Conservation (phyloP, 257 asterid genomes). For the Rubia yunnanensis region DNA sequence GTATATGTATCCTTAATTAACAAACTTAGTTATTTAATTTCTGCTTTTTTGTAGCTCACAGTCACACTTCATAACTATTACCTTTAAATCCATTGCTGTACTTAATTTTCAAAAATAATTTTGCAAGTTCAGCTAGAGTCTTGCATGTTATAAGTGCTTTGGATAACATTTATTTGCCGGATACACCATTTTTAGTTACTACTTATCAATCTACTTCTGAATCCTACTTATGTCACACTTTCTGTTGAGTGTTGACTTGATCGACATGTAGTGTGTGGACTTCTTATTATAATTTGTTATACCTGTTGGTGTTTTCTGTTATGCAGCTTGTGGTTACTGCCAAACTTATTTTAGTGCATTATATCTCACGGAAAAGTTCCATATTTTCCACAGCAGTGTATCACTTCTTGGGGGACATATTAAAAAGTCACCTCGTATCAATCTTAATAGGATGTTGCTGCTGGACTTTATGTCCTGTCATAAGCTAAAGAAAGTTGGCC, state of each 20-base stretch:
- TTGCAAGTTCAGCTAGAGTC: background rate
- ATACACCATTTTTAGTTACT: background rate
- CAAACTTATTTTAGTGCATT: background rate
- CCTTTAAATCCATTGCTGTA: background rate
- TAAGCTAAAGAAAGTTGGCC: background rate
- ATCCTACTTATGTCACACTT: background rate
- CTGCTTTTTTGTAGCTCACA: background rate
- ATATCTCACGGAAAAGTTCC: background rate
- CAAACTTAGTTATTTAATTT: background rate
- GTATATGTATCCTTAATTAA: background rate
- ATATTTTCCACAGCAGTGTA: background rate
- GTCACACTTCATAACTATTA: background rate
- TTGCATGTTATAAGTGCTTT: background rate
- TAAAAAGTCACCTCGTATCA: background rate
- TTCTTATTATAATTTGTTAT: background rate
- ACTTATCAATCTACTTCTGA: background rate
- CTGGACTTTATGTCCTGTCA: background rate
- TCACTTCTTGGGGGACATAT: background rate
- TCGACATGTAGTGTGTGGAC: background rate
- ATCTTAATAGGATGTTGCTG: background rate
- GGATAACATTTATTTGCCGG: background rate
- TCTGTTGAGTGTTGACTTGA: background rate
- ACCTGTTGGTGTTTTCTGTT: background rate
- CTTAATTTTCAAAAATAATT: background rate
- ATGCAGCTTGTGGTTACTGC: background rate